Percentiles rank a stretch among this genome's conserved stretches.
phyloP scores from a whole-genome alignment of 2,329 filamentous ascomycete genomes.

The Fusarium solani-melongenae region DNA sequence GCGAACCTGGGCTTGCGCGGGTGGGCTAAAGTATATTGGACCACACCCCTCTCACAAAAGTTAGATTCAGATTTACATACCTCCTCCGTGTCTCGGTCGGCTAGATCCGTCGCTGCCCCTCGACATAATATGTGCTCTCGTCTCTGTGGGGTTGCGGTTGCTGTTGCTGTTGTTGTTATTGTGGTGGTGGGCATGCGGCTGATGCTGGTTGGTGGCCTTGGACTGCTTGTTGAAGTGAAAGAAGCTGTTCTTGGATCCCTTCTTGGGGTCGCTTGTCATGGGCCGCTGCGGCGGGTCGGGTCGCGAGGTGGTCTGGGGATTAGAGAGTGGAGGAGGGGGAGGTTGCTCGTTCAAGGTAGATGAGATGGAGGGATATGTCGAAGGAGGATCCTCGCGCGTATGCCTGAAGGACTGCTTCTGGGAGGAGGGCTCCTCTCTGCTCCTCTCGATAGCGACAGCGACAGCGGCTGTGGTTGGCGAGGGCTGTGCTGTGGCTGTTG shows the following conservation, averaged over 20 bases:
- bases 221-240: conserved; percentile 62
- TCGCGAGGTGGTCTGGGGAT: conserved; percentile 26
- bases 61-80: conserved; percentile 45
- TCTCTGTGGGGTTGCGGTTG: conserved; percentile 47
- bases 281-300: conserved; percentile 22
- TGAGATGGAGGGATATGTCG: conserved; percentile 43
- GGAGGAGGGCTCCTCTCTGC: conserved; percentile 29
- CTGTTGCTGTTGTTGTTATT: background rate
- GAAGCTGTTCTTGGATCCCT: conserved; percentile 61
- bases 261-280: conserved; percentile 52
- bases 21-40: conserved; percentile 31
- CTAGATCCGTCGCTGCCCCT: conserved; percentile 49
- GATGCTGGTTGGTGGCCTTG: conserved; percentile 53
- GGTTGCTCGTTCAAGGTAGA: conserved; percentile 38
- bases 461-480: conserved; percentile 30
- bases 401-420: conserved; percentile 44
- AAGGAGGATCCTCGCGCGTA: conserved; percentile 39
- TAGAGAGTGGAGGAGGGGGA: conserved; percentile 32
- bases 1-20: conserved; percentile 17
- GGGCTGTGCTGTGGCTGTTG: conserved; percentile 1
- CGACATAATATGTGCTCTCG: conserved; percentile 52
- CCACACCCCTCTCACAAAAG: conserved; percentile 16
- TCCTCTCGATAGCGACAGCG: conserved; percentile 29
- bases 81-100: conserved; percentile 47
- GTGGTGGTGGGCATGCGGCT: conserved; percentile 33